Percentiles rank a stretch among this genome's conserved stretches.
These are phyloP conservation scores for Ophiobolus disseminans DNA, from an alignment of 2,329 filamentous ascomycete genomes.

Conservation along the genomic window DNA sequence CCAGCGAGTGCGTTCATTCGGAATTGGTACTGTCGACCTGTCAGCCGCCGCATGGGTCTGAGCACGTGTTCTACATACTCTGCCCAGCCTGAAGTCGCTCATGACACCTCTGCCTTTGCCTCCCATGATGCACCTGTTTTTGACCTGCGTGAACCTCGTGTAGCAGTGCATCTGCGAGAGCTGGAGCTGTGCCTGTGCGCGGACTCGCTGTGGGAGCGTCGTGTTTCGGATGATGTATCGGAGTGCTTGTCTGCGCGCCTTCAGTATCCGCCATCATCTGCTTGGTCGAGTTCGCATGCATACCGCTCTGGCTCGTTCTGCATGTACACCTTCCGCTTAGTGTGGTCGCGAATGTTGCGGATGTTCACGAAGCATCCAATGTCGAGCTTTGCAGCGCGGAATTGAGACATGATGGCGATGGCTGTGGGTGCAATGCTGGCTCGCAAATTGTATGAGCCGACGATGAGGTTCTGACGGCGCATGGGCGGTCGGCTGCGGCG, in stretches of 20 bases:
- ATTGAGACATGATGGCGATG: slow-evolving; percentile 65
- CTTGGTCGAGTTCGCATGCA: slow-evolving; percentile 17
- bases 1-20: slow-evolving; percentile 86
- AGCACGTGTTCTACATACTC: slow-evolving; percentile 65
- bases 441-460: slow-evolving; percentile 2
- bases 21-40: slow-evolving; percentile 81
- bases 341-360: slow-evolving; percentile 89
- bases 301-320: slow-evolving; percentile 89
- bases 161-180: slow-evolving; percentile 95
- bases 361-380: slow-evolving; percentile 87
- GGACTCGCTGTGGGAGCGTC: slow-evolving; percentile 77
- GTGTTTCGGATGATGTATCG: slow-evolving; percentile 92
- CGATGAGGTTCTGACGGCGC: slow-evolving; percentile 13
- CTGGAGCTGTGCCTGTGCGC: slow-evolving; percentile 91
- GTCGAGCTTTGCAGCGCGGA: slow-evolving; percentile 88
- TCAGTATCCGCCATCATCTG: slow-evolving; percentile 8
- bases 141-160: slow-evolving; percentile 90
- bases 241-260: slow-evolving; percentile 71
- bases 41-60: slow-evolving; percentile 14
- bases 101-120: slow-evolving; percentile 92
- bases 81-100: slow-evolving; percentile 87
- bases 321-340: slow-evolving; percentile 92
- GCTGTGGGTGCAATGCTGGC: slow-evolving; percentile 15
- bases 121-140: slow-evolving; percentile 89
- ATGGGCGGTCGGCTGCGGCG: slow-evolving; percentile 1